Evolutionary conservation across 331 rosid genomes (phyloP), one percentile per base, ranked within the genome.

Genomic region (Pyrus hybrid): DNA sequence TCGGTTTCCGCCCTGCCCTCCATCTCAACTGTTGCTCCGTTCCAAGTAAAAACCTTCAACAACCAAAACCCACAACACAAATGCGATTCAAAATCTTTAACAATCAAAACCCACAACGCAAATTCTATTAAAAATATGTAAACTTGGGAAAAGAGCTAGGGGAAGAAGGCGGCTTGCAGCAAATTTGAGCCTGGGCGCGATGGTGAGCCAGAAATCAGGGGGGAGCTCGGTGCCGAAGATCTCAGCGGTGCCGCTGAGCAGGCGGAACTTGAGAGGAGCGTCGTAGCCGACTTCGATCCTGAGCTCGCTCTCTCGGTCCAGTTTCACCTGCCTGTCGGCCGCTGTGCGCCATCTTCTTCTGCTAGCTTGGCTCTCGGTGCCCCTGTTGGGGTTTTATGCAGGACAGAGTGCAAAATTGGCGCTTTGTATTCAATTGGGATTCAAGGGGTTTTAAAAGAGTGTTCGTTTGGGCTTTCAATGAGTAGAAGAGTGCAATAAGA

Each of bases 21-120:
- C 93, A 92, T 75, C 84, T 94, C 99, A 78, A 94, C 73, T 17
- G 97, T 92, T 30, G 99, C 97, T 70, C 99, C 99, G 71, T 86
- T 85, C 97, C 99, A 94, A 70, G 96, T 85, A 79, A 94, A 94
- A 3, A 90, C 95, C 99, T 92, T 41, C 47, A 41, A 4, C 30
- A 29, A 29, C 30, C 30, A 29, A 29, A 29, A 29, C 30, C 30
- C 30, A 29, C 30, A 29, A 4, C 30, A 29, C 5, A 29, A 29
- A 29, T 29, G 30, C 30, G 5, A 29, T 29, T 29, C 30, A 29
- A 29, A 29, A 29, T 29, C 30, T 29, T 29, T 29, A 29, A 29
- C 30, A 29, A 29, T 29, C 30, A 29, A 29, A 29, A 29, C 28
- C 56, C 63, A 70, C 4, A 20, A 26, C 49, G 63, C 66, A 71